phyloP scores from a whole-genome alignment of 345 rosid species.

The Ceriops zippeliana region DNA sequence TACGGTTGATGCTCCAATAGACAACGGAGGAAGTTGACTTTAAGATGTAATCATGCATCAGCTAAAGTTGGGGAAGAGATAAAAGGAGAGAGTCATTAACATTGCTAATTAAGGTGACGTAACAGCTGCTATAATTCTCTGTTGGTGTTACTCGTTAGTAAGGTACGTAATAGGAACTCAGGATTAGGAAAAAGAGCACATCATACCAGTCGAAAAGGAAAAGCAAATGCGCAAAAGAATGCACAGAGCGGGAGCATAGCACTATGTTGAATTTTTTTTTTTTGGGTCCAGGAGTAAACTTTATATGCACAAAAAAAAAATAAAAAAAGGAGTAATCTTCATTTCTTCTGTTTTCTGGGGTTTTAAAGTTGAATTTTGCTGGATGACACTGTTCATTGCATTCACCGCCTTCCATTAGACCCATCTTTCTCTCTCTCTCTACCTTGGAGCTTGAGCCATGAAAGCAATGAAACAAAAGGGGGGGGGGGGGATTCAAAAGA shows the following conservation, averaged over 20 bases:
- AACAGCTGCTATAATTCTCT: not conserved
- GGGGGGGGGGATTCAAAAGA: not conserved
- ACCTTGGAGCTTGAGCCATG: constrained; percentile 11
- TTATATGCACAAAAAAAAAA: not conserved
- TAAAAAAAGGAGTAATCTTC: not conserved
- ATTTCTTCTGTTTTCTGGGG: not conserved
- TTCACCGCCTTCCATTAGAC: not conserved
- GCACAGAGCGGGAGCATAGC: not conserved
- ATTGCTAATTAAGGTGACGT: not conserved
- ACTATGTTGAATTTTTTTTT: not conserved
- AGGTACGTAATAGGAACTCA: not conserved
- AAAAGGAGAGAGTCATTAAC: not conserved
- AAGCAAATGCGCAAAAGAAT: not conserved
- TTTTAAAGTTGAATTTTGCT: constrained; percentile 8
- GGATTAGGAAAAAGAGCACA: constrained; percentile 2
- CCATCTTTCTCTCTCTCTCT: not conserved
- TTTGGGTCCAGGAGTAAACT: not conserved
- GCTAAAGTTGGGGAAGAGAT: not conserved
- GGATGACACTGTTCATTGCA: not conserved
- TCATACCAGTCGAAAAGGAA: not conserved
- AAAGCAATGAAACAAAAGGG: not conserved
- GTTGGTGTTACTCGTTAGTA: not conserved
- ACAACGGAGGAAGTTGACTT: not conserved
- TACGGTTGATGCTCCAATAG: no score
- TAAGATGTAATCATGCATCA: not conserved